Evolutionary conservation across 306 rosid species (phyloP).

Genomic region (Ziziphus jujuba): DNA sequence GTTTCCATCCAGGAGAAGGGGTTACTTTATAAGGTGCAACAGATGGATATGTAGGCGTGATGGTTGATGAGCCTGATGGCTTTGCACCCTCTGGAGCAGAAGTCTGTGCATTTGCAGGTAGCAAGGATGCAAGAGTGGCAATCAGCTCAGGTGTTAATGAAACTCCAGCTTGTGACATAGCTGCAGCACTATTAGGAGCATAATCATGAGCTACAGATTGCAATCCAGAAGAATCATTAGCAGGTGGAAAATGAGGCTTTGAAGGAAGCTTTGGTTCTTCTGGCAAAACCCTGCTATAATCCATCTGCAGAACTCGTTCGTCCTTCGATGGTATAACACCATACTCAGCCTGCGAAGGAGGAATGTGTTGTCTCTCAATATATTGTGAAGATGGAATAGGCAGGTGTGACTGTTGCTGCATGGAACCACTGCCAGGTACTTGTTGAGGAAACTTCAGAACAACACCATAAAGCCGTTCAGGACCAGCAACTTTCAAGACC

Average conservation of each 20-base stretch:
- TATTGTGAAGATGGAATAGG: slow-evolving; percentile 61
- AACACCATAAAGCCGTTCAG: slow-evolving; percentile 95
- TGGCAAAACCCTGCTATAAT: slow-evolving; percentile 59
- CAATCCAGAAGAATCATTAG: slow-evolving; percentile 49
- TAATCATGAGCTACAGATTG: slow-evolving; percentile 59
- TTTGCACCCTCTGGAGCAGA: slow-evolving; percentile 56
- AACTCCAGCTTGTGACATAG: slow-evolving; percentile 75
- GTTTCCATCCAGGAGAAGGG: slow-evolving; percentile 76
- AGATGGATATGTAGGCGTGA: slow-evolving; percentile 58
- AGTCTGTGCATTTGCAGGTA: slow-evolving; percentile 68
- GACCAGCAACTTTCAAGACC: slow-evolving; percentile 86
- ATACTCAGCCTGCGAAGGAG: slow-evolving; percentile 60
- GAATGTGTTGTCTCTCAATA: slow-evolving; percentile 60
- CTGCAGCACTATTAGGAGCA: slow-evolving; percentile 40
- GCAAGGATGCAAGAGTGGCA: slow-evolving; percentile 76
- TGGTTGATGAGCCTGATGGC: slow-evolving; percentile 43
- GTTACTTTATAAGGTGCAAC: slow-evolving; percentile 43
- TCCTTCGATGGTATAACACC: slow-evolving; percentile 50
- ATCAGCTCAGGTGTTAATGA: slow-evolving; percentile 90
- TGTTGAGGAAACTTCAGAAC: slow-evolving; percentile 86
- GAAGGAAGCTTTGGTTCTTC: slow-evolving; percentile 66
- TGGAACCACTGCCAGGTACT: slow-evolving; percentile 43
- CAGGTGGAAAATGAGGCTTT: slow-evolving; percentile 47
- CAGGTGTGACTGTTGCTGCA: slow-evolving; percentile 53
- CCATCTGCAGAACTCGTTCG: slow-evolving; percentile 55